These are phyloP conservation scores for Diaporthe sp. DNA, from an alignment of 2,329 filamentous ascomycete species.

Conservation along the genomic window DNA sequence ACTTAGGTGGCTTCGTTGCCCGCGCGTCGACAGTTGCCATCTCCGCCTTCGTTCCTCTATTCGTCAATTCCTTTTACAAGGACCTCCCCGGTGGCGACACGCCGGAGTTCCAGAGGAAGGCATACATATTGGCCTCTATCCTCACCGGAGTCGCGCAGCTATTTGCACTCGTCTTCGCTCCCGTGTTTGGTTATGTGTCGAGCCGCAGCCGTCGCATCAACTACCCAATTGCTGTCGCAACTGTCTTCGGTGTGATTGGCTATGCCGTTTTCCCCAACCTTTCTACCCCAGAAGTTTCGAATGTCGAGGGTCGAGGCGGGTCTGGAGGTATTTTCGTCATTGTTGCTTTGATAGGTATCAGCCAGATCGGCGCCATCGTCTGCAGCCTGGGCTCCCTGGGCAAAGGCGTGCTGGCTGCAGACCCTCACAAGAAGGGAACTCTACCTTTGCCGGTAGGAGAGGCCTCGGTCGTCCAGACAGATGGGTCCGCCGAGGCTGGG, in stretches of 20 bases:
- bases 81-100: slow-evolving; percentile 79
- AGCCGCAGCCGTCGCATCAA: slow-evolving; percentile 77
- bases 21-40: slow-evolving; percentile 95
- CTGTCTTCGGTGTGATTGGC: slow-evolving; percentile 80
- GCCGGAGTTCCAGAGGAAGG: slow-evolving; percentile 76
- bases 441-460: slow-evolving; percentile 44
- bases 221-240: slow-evolving; percentile 79
- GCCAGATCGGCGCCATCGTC: slow-evolving; percentile 96
- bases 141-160: slow-evolving; percentile 92
- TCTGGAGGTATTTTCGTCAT: slow-evolving; percentile 79
- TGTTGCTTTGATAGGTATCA: slow-evolving; percentile 86
- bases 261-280: slow-evolving; percentile 84
- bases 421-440: slow-evolving; percentile 45
- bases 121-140: slow-evolving; percentile 89
- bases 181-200: slow-evolving; percentile 88
- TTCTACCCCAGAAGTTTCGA: slow-evolving; percentile 79
- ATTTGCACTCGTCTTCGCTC: slow-evolving; percentile 85
- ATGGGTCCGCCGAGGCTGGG: slow-evolving; percentile 38
- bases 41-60: slow-evolving; percentile 93
- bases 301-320: slow-evolving; percentile 75
- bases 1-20: slow-evolving; percentile 94
- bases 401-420: slow-evolving; percentile 77
- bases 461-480: slow-evolving; percentile 37
- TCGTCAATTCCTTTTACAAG: slow-evolving; percentile 88
- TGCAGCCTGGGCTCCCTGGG: slow-evolving; percentile 93